These are phyloP conservation scores for Trichoderma arundinaceum DNA, from an alignment of 2,329 filamentous ascomycete species.

Conservation along the genomic window DNA sequence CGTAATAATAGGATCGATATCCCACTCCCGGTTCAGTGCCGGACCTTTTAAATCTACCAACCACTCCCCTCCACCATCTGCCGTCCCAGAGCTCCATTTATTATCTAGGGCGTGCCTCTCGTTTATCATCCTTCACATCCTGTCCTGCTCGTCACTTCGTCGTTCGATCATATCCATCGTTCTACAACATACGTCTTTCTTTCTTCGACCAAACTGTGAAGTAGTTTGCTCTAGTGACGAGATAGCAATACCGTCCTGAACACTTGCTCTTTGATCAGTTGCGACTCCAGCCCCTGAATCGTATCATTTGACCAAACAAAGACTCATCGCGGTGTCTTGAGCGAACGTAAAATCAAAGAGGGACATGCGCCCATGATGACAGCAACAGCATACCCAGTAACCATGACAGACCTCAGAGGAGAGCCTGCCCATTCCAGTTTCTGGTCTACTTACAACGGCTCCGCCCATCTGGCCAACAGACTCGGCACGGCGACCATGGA, in stretches of 20 bases:
- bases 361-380: conserved; percentile 66
- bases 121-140: conserved; percentile 44
- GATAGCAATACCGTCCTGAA: conserved; percentile 4
- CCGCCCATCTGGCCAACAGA: conserved; percentile 59
- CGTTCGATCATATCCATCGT: background rate
- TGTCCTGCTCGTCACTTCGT: background rate
- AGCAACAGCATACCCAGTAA: conserved; percentile 62
- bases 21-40: conserved; percentile 56
- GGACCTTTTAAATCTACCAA: conserved; percentile 49
- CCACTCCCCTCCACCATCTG: conserved; percentile 56
- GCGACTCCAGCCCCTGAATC: conserved; percentile 11
- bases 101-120: conserved; percentile 50
- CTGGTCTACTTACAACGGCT: conserved; percentile 63
- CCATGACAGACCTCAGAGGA: conserved; percentile 68
- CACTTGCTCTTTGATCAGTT: background rate
- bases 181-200: background rate
- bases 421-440: conserved; percentile 63
- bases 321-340: background rate
- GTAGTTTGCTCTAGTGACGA: conserved; percentile 1
- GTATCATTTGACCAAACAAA: background rate
- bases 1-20: conserved; percentile 37
- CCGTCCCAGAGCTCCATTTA: conserved; percentile 49
- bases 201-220: conserved; percentile 4
- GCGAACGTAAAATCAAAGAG: conserved; percentile 33
- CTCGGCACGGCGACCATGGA: conserved; percentile 57